Base-by-base conservation (phyloP, 1,139 yeast species). In the Blastobotrys niveus region DNA sequence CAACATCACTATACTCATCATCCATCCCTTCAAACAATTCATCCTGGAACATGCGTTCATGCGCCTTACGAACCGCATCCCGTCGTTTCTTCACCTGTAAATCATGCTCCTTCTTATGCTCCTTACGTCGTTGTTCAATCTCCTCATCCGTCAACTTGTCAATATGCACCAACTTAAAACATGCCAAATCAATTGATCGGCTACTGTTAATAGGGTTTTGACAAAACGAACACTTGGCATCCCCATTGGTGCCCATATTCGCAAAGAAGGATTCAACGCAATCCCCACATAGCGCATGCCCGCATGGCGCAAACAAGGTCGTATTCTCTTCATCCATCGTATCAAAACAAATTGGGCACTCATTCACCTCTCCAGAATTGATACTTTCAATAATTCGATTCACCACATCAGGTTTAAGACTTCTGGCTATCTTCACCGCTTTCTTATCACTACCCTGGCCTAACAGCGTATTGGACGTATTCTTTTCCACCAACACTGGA, bases 311-410 rank as follows among this genome's bases (percentile, higher is more conserved):
- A 34, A 57, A 43, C 15, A 62, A 46, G 6, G 52, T 51, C 2
- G 76, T 67, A 20, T 67, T 68, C 32, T 71, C 72, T 22, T 66
- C 68, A 6, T 76, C 73, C n/a, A 76, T 61, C 8, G 74, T 75
- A 51, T 82, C 89, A 52, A 70, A 67, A 60, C 96, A 87, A 39
- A 77, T 63, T 1, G 88, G 82, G 62, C 96, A 88, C 1, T 75
- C 64, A 47, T 77, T 70, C 40, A 64, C 67, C 8, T 59, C 61
- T 5, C 56, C 63, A 40, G 50, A 53, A 5, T 47, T 49, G 26
- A 47, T 15, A 22, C 7, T 9, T 3, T 17, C 10, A 3, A 14
- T 6, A 17, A 35, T 7, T n/a, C 44, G 27, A 17, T 30, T 15
- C 10, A 35, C 31, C 12, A 14, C 34, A 2, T 14, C 14, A 5